Percentiles rank a stretch among this genome's conserved stretches.
Conservation (phyloP, 306 rosid species). For the Casuarina equisetifolia region DNA sequence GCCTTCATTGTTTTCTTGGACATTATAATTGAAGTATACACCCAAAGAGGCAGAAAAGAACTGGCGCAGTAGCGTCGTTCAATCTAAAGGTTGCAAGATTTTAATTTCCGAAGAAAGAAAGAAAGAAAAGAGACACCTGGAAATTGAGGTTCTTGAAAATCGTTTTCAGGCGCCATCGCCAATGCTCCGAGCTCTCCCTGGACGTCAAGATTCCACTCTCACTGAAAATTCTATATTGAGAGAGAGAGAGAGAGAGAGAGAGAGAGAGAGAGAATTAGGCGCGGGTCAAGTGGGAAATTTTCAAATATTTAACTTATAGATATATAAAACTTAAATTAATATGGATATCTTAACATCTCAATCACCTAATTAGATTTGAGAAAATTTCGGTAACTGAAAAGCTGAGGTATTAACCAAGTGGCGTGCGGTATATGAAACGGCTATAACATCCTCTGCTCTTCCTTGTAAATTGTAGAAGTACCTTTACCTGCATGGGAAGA, state of each 20-base stretch:
- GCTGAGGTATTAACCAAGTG: too few relatives aligned
- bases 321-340: too few relatives aligned
- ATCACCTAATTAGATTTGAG: too few relatives aligned
- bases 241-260: not conserved
- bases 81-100: too few relatives aligned
- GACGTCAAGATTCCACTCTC: not conserved
- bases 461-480: not conserved
- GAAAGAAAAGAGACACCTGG: constrained; percentile 19
- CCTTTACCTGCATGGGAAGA: too few relatives aligned
- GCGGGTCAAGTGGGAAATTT: not conserved
- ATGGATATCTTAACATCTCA: too few relatives aligned
- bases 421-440: not conserved
- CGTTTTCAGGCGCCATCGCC: constrained; percentile 4
- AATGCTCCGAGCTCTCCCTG: constrained; percentile 11
- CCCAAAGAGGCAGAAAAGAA: too few relatives aligned
- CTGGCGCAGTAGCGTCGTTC: too few relatives aligned
- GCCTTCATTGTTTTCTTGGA: too few relatives aligned
- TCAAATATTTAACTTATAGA: too few relatives aligned
- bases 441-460: not conserved
- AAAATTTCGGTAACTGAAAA: too few relatives aligned
- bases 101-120: not conserved
- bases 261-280: not conserved
- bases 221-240: not conserved
- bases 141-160: constrained; percentile 13
- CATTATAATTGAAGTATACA: too few relatives aligned